Evolutionary conservation across 768 basidiomycete species (phyloP), one percentile per base, ranked within the genome.

Genomic region (Boletus fagicola): DNA sequence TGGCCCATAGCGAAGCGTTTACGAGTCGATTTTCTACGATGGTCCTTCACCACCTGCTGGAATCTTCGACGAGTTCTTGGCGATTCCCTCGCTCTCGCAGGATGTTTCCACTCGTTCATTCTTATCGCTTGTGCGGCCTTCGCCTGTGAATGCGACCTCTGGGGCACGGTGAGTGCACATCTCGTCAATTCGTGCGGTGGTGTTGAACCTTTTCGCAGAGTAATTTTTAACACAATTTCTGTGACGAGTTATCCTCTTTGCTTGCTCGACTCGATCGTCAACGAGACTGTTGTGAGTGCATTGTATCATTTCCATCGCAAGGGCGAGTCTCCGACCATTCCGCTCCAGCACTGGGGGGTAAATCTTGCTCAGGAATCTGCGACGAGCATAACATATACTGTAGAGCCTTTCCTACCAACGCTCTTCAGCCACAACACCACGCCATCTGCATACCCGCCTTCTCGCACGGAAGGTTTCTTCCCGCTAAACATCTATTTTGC

Each of bases 21-120:
- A 62, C 47, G 62, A 72, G 22, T 46, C 79, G 4, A 39, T 85
- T 16, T 86, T 86, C 68, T 86, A 86, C 56, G 80, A 85, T 61
- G 79, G 60, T 1, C 82, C 61, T 15, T 40, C 24, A 22, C 63
- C 55, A 26, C 61, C 61, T 22, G 13, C 30, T 31, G 61, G 61
- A 12, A 3, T 61, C n/a, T 58, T 63, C 39, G 66, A 65, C 20
- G 62, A 62, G n/a, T 65, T 84, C 22, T 38, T 62, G 49, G 40
- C 43, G 1, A 56, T 61, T 35, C 47, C 61, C 16, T 43, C 48
- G 18, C 22, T 58, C 26, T 31, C 35, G 3, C 22, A 22, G 13
- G 46, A 62, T 26, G 31, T 62, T 36, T 58, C 50, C 3, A 59
- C 60, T 9, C 58, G 56, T 22, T 62, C 66, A 1, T 63, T 65